Percentiles rank a stretch among this genome's conserved stretches.
These are phyloP conservation scores for Rhizopogon roseolus DNA, from an alignment of 768 basidiomycete species.

Conservation along the genomic window DNA sequence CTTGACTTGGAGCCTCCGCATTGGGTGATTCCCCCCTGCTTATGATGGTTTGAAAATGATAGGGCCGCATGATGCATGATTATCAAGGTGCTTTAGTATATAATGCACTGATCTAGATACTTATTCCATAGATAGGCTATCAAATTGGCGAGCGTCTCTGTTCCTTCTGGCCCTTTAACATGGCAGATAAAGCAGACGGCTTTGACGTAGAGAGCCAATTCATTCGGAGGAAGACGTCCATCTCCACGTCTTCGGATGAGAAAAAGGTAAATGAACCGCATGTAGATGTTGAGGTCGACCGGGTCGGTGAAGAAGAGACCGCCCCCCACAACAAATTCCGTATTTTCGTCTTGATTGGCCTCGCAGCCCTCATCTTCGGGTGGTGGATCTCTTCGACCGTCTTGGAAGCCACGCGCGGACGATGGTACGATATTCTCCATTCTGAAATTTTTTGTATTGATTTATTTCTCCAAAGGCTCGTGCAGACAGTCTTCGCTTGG, in stretches of 20 bases:
- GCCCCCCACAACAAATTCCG: constrained; percentile 23
- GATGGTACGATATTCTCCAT: constrained; percentile 47
- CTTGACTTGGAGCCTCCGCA: too few relatives aligned
- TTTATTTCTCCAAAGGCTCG: constrained; percentile 46
- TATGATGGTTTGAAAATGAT: too few relatives aligned
- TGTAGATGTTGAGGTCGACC: constrained; percentile 15
- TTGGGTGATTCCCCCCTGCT: too few relatives aligned
- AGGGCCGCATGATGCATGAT: too few relatives aligned
- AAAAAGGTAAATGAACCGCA: constrained; percentile 4
- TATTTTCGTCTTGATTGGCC: constrained; percentile 42
- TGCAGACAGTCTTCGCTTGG: constrained; percentile 82
- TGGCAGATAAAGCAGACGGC: constrained; percentile 11
- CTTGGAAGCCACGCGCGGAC: constrained; percentile 61
- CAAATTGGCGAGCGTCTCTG: neutral
- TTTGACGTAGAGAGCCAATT: constrained; percentile 1
- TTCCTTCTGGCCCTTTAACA: constrained; percentile 6
- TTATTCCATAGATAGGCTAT: neutral
- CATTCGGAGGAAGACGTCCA: constrained; percentile 17
- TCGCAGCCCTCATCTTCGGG: constrained; percentile 63
- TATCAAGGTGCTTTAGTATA: neutral
- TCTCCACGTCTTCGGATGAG: constrained; percentile 9
- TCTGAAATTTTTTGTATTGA: constrained; percentile 1
- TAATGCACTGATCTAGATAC: neutral
- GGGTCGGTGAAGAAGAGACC: constrained; percentile 1
- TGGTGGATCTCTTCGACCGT: constrained; percentile 85